Percentiles rank a stretch among this genome's conserved stretches.
These are phyloP conservation scores for Globisporangium carolinianum DNA, from an alignment of 352 stramenopile species.

Conservation along the genomic window DNA sequence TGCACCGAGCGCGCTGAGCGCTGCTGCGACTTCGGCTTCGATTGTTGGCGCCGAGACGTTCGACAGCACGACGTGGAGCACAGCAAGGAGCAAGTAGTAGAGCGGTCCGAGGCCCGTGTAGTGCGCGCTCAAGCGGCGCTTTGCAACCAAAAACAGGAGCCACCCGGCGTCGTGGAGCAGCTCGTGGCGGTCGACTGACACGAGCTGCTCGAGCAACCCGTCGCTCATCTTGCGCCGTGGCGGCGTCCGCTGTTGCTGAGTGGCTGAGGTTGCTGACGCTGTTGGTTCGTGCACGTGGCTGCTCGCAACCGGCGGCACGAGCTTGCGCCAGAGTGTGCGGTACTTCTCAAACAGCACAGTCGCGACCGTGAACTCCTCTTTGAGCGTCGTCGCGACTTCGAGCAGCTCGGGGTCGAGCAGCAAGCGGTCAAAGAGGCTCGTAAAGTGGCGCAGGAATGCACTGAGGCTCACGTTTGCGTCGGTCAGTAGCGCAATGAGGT, in stretches of 20 bases:
- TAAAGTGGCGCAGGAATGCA: slow-evolving; percentile 62
- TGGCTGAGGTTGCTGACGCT: background rate
- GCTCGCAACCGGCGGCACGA: slow-evolving; percentile 17
- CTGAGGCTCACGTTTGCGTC: slow-evolving; percentile 52
- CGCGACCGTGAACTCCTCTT: slow-evolving; percentile 73
- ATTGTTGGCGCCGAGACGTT: slow-evolving; percentile 36
- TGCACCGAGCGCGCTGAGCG: slow-evolving; percentile 61
- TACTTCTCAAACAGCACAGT: slow-evolving; percentile 79
- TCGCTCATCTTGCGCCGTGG: slow-evolving; percentile 12
- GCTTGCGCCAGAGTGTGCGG: slow-evolving; percentile 44
- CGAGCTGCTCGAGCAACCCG: slow-evolving; percentile 7
- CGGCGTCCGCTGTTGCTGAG: background rate
- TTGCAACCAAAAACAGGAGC: slow-evolving; percentile 66
- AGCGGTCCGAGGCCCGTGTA: slow-evolving; percentile 61
- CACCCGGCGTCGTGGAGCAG: slow-evolving; percentile 62
- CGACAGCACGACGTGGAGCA: slow-evolving; percentile 59
- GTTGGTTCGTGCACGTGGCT: slow-evolving; percentile 11
- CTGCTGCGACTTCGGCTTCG: slow-evolving; percentile 72
- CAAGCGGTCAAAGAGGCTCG: slow-evolving; percentile 76
- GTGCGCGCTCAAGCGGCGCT: slow-evolving; percentile 28
- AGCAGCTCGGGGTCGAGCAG: slow-evolving; percentile 68
- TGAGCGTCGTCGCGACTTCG: slow-evolving; percentile 60
- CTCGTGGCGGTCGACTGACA: slow-evolving; percentile 13
- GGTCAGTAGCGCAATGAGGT: slow-evolving; percentile 33
- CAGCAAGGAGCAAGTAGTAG: slow-evolving; percentile 71